A percentile compares a stretch with the other conserved stretches of the same genome.
Conservation (phyloP, 768 basidiomycete genomes). For the Cystobasidium ongulense region DNA sequence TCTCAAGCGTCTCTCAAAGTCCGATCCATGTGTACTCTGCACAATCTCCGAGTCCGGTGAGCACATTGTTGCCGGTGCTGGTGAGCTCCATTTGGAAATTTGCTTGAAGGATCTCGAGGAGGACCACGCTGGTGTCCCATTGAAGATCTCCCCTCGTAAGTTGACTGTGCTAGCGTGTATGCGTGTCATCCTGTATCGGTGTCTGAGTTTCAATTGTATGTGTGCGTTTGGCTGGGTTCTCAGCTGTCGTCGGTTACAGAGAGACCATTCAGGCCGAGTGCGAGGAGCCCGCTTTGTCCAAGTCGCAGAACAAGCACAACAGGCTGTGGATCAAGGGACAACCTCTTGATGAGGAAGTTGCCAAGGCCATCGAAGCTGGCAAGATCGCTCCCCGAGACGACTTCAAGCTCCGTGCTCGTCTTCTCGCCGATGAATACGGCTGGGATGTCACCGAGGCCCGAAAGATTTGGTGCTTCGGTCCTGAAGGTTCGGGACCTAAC, state of each 20-base stretch:
- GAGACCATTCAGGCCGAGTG: constrained; percentile 97
- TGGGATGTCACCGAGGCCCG: constrained; percentile 99
- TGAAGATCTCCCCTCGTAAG: constrained; percentile 80
- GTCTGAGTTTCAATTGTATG: not conserved
- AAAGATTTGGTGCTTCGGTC: constrained; percentile 99
- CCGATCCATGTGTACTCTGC: constrained; percentile 96
- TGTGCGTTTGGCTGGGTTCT: not conserved
- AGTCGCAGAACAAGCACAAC: constrained; percentile 99
- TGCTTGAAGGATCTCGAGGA: constrained; percentile 99
- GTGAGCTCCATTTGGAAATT: constrained; percentile 98
- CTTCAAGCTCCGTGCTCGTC: constrained; percentile 90
- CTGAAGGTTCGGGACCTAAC: constrained; percentile 94
- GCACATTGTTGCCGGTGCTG: constrained; percentile 98
- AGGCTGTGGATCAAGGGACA: constrained; percentile 87
- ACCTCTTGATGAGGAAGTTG: constrained; percentile 89
- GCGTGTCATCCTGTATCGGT: not conserved
- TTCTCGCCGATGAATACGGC: constrained; percentile 88
- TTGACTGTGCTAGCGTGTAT: not conserved
- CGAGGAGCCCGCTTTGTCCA: constrained; percentile 88
- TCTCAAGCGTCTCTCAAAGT: constrained; percentile 99
- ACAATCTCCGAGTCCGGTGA: constrained; percentile 87
- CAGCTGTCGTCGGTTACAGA: constrained; percentile 85
- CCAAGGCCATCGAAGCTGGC: constrained; percentile 82
- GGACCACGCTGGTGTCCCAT: constrained; percentile 97
- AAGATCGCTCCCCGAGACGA: constrained; percentile 84